A percentile compares a stretch with the other conserved stretches of the same genome.
Evolutionary conservation across 139 green algal species (phyloP).

Genomic region (Chlamydomonas incerta): DNA sequence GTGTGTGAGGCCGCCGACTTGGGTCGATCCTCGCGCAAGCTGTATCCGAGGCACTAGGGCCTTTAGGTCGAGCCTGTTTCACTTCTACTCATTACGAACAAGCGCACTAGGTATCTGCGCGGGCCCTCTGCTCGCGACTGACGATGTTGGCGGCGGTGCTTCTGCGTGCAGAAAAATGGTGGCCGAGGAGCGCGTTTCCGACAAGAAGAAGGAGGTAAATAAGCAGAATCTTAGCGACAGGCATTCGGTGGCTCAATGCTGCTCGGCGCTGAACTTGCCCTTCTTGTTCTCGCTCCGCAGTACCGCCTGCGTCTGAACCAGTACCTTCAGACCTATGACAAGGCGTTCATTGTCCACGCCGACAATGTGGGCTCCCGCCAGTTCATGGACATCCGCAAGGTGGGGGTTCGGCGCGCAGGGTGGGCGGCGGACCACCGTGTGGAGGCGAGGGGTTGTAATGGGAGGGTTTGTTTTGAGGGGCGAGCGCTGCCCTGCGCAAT

Average conservation of each 20-base stretch:
- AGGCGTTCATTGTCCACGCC: slow-evolving; percentile 94
- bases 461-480: too few relatives aligned
- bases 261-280: neutral
- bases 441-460: too few relatives aligned
- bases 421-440: too few relatives aligned
- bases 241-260: neutral
- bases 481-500: too few relatives aligned
- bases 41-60: too few relatives aligned
- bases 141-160: neutral
- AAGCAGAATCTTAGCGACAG: too few relatives aligned
- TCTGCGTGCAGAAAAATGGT: slow-evolving; percentile 38
- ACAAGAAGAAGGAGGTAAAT: slow-evolving; percentile 47
- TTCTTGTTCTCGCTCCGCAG: slow-evolving; percentile 61
- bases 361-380: slow-evolving; percentile 99
- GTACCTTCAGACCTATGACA: slow-evolving; percentile 86
- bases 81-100: neutral
- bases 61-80: too few relatives aligned
- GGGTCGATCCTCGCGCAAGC: too few relatives aligned
- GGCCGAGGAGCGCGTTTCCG: slow-evolving; percentile 37
- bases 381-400: slow-evolving; percentile 97
- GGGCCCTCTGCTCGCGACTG: neutral
- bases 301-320: slow-evolving; percentile 88
- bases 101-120: neutral
- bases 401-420: too few relatives aligned
- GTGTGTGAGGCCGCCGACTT: neutral